Base-by-base conservation (phyloP, 2,329 filamentous ascomycete species). In the Plectosphaerella cucumerina region DNA sequence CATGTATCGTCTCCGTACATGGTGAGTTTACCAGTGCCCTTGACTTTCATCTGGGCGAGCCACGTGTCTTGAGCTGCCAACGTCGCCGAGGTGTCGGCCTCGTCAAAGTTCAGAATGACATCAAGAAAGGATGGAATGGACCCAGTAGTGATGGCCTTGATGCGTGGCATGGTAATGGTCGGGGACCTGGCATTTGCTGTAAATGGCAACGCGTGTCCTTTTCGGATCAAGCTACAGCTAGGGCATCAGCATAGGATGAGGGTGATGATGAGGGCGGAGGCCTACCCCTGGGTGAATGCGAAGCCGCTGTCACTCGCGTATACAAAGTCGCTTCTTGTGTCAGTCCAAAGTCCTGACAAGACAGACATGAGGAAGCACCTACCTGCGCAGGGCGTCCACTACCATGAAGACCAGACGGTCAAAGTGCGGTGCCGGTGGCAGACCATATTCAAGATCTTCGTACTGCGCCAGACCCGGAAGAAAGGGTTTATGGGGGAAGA, bases 1-100 rank as follows among this genome's bases (percentile, higher is more conserved):
- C 94, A 99, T 18, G 94, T 99, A 67, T 99, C 94, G 63, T 99
- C 94, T 46, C 94, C 94, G 64, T 94, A 97, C 86, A 99, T 94
- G 65, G 97, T 76, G 55, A 97, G 77, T 61, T 89, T 91, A 18
- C 89, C 90, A 17, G 73, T 67, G 21, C 75, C 72, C 61, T 84
- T 87, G 34, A 85, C 84, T 66, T 86, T 93, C 71, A 99, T 84
- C 74, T 99, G 94, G 34, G 91, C 89, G 22, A 99, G 81, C 93
- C 95, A 99, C 31, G 91, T 96, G 66, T 99, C 94, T 70, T 97
- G 94, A 23, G 81, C 81, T 14, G 89, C 86, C 21, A 99, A 80
- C 3, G 88, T 93, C 1, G 94, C 96, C 14, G 88, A 87, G 3
- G 90, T 93, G 65, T 99, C 94, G 17, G 86, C 91, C 70, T 99